Base-by-base conservation (phyloP, 2,329 filamentous ascomycete species). In the Aspergillus unguis region DNA sequence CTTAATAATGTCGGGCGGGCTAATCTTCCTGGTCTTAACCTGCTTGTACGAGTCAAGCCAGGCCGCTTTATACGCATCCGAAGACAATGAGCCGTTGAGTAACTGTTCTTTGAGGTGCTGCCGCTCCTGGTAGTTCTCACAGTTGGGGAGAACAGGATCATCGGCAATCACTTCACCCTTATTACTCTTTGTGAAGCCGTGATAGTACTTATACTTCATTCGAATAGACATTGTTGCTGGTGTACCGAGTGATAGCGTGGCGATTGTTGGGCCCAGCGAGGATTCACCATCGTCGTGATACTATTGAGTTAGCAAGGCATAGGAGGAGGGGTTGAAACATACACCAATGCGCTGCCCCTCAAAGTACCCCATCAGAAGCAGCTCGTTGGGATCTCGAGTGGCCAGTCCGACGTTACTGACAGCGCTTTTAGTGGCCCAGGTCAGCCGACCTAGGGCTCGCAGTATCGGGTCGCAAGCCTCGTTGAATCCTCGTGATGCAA, bases 241-340 rank as follows among this genome's bases (percentile, higher is more conserved):
- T 0, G 71, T 72, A 3, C 82, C 82, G 0, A 85, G 69, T 1
- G 77, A 81, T 43, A 81, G 66, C 0, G 80, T 82, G 0, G 78
- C 77, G 38, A 84, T 81, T 0, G 76, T 80, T 0, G 80, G 77
- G 0, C 82, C 81, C 0, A 85, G 74, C 0, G 76, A 77, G 1
- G 57, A 62, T 64, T 85, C 81, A 25, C 82, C 82, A 48, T 85
- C 82, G 58, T 84, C 81, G 61, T 85, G 82, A 62, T 79, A 84
- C 67, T 79, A 37, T 36, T 26, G 1, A 31, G 17, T 17, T 17
- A 17, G 17, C 17, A 17, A 17, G 17, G 17, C 17, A 17, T 17
- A 17, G 17, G 17, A 17, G 17, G 17, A 17, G 27, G 23, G 44
- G 8, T 8, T 2, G 11, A 25, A 8, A 62, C 72, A 53, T 66